These are phyloP conservation scores for Colletotrichum noveboracense DNA, from an alignment of 2,329 filamentous ascomycete genomes.

Conservation along the genomic window DNA sequence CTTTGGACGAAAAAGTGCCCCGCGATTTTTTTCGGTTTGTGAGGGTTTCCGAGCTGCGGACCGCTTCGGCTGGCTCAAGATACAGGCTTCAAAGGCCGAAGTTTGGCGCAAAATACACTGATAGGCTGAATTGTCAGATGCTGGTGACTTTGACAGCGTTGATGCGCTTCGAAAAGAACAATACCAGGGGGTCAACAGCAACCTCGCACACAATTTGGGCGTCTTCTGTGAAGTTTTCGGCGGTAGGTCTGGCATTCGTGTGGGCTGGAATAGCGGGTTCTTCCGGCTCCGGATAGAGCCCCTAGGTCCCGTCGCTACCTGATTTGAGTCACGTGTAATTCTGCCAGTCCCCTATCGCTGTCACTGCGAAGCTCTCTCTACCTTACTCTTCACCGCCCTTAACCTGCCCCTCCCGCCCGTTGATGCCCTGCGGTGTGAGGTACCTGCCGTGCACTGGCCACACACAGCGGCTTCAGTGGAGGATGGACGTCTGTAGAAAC, in stretches of 20 bases:
- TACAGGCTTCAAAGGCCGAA: not conserved
- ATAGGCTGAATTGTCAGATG: not conserved
- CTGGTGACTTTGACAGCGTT: not conserved
- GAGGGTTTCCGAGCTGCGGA: constrained; percentile 14
- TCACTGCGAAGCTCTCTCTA: not conserved
- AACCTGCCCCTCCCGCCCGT: not conserved
- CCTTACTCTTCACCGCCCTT: not conserved
- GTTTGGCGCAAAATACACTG: not conserved
- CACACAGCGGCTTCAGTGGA: constrained; percentile 1
- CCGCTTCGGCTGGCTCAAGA: not conserved
- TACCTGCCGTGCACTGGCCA: not conserved
- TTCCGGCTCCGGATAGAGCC: constrained; percentile 10
- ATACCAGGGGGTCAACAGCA: not conserved
- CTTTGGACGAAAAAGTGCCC: constrained; percentile 19
- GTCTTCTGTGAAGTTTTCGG: constrained; percentile 9
- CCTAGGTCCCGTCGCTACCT: constrained; percentile 14
- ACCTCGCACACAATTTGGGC: constrained; percentile 14
- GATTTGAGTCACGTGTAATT: not conserved
- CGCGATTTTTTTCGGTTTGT: constrained; percentile 19
- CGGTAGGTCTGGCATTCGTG: not conserved
- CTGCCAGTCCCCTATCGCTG: not conserved
- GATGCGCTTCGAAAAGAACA: not conserved
- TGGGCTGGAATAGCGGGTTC: constrained; percentile 11
- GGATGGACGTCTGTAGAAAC: constrained; percentile 19
- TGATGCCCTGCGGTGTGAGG: not conserved